Evolutionary conservation across 768 basidiomycete species (phyloP), one percentile per base, ranked within the genome.

Genomic region (Xanthoconium stramineum): DNA sequence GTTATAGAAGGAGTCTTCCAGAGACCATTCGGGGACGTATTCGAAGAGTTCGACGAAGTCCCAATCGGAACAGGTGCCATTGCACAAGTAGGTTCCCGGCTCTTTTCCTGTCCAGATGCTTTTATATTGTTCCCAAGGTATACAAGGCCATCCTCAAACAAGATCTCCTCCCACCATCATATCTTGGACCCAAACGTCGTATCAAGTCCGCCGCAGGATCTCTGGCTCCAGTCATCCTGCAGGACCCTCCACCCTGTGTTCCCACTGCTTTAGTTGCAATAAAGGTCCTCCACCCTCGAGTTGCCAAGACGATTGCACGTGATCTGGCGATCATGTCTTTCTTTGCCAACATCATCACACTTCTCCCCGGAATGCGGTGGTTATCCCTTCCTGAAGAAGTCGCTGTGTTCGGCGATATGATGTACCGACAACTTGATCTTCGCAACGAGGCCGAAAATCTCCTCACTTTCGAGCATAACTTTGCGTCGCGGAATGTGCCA

Each of bases 41-140:
- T 99, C 63, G 91, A 93, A 62, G 83, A 90, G 54, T 98, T 99
- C 66, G 85, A 91, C 53, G 78, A 85, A 56, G 77, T 69, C 6
- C 95, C 97, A 5, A 96, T 99, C 50, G 97, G 97, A n/a, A 91
- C 89, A 11, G 97, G 97, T 28, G 95, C 97, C n/a, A 97, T 99
- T 59, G 97, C 96, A 19, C 97, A 99, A 75, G 69, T 62, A 57
- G 19, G 62, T 51, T 29, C 19, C 10, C 82, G 69, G 62, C 44
- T 4, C 15, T 51, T 44, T 19, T 48, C 36, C 50, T 50, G 13
- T 30, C 33, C 13, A 30, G 28, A 15, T 46, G 1, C 24, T 29
- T 38, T 54, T 32, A 55, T 47, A 29, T 24, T 30, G 36, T 47
- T 15, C 20, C 17, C 24, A 24, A 91, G 88, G 95, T 98, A 9